Conservation (phyloP, 73 alveolate genomes). For the Tetrahymena borealis region DNA sequence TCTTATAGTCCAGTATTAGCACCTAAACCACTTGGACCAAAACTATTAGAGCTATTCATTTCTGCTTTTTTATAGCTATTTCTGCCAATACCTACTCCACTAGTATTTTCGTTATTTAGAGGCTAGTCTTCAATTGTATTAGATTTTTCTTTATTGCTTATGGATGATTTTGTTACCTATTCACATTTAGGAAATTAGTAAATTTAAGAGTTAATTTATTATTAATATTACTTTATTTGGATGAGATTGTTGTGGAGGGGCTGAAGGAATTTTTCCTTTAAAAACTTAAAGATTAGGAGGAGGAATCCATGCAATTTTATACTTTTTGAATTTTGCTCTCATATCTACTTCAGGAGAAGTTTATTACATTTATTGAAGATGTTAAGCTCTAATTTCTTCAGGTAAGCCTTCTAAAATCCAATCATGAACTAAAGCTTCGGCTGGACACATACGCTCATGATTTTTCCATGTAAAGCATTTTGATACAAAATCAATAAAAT, state of each 20-base stretch:
- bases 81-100: background rate
- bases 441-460: constrained; percentile 78
- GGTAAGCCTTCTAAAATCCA: constrained; percentile 67
- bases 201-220: background rate
- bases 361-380: constrained; percentile 20
- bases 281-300: background rate
- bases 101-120: background rate
- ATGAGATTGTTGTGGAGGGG: background rate
- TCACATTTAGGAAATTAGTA: background rate
- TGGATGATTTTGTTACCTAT: background rate
- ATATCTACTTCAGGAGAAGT: background rate
- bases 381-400: constrained; percentile 25
- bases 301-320: background rate
- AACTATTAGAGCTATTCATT: background rate
- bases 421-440: constrained; percentile 79
- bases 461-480: constrained; percentile 90
- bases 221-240: background rate
- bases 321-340: background rate
- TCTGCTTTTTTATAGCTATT: background rate
- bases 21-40: background rate
- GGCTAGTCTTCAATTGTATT: background rate
- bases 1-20: background rate
- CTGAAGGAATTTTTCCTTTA: background rate
- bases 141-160: background rate
- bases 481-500: constrained; percentile 62